Evolutionary conservation across 2,329 filamentous ascomycete species (phyloP).

Genomic region (Alternaria infectoria): DNA sequence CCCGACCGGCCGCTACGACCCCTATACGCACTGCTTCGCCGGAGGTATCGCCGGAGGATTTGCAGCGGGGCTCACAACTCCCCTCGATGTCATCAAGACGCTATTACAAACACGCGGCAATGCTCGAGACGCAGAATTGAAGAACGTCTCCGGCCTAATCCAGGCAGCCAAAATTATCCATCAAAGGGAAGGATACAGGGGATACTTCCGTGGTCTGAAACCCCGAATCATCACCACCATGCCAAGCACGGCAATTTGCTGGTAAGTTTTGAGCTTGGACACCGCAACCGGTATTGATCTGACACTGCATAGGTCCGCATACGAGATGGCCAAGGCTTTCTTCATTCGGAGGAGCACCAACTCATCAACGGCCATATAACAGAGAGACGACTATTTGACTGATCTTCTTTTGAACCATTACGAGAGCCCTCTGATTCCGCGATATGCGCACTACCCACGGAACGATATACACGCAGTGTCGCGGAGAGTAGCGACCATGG

Average conservation of each 20-base stretch:
- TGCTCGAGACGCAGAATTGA: constrained; percentile 78
- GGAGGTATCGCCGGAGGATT: constrained; percentile 92
- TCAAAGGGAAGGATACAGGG: constrained; percentile 79
- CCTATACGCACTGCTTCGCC: constrained; percentile 89
- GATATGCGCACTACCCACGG: constrained; percentile 13
- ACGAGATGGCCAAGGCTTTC: constrained; percentile 72
- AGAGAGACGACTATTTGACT: constrained; percentile 4
- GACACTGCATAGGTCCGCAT: constrained; percentile 61
- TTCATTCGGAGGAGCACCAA: constrained; percentile 59
- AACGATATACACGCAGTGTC: constrained; percentile 21
- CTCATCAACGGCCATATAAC: constrained; percentile 34
- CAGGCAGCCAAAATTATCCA: constrained; percentile 83
- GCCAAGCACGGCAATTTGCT: constrained; percentile 99
- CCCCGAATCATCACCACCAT: constrained; percentile 94
- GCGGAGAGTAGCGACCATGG: constrained; percentile 15
- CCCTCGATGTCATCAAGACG: constrained; percentile 98
- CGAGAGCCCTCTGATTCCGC: constrained; percentile 7
- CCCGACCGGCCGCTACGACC: constrained; percentile 83
- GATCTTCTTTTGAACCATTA: constrained; percentile 5
- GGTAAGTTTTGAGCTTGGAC: constrained; percentile 61
- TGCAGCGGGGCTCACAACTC: constrained; percentile 91
- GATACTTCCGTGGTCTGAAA: constrained; percentile 92
- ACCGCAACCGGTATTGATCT: constrained; percentile 1
- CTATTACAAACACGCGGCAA: constrained; percentile 92
- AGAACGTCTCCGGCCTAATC: constrained; percentile 81